phyloP scores from a whole-genome alignment of 805 yeast species.

The Candida insectalens region DNA sequence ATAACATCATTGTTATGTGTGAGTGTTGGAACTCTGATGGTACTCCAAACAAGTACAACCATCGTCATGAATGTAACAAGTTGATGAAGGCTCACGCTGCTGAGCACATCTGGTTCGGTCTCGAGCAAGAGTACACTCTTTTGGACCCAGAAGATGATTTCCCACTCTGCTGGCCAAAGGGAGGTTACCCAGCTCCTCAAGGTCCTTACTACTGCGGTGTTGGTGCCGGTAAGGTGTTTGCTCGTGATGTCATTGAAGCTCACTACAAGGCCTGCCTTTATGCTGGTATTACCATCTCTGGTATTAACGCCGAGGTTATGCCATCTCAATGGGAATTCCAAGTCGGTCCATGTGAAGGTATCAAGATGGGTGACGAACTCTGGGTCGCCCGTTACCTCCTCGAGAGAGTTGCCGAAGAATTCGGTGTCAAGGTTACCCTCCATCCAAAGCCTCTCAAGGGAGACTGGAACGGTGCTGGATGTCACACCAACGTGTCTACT shows the following conservation, averaged over 20 bases:
- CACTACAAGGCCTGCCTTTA: constrained; percentile 97
- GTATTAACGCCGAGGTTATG: constrained; percentile 99
- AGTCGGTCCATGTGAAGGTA: constrained; percentile 97
- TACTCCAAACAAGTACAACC: constrained; percentile 97
- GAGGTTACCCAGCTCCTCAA: constrained; percentile 99
- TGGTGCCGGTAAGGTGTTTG: constrained; percentile 96
- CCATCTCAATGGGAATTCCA: constrained; percentile 99
- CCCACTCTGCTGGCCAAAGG: constrained; percentile 98
- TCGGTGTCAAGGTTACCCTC: constrained; percentile 96
- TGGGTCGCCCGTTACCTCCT: constrained; percentile 93
- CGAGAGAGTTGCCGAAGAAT: constrained; percentile 95
- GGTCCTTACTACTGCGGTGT: constrained; percentile 99
- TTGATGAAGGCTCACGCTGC: constrained; percentile 85
- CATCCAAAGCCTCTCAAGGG: constrained; percentile 99
- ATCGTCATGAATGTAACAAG: constrained; percentile 94
- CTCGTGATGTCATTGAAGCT: constrained; percentile 97
- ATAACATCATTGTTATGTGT: constrained; percentile 87
- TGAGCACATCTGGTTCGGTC: constrained; percentile 91
- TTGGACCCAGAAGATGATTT: constrained; percentile 76
- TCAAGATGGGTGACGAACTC: constrained; percentile 93
- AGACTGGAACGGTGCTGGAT: constrained; percentile 99
- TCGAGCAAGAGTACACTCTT: constrained; percentile 97
- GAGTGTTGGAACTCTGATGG: constrained; percentile 99
- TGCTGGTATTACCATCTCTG: constrained; percentile 85
- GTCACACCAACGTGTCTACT: constrained; percentile 98